Evolutionary conservation across 208 protist species (phyloP), one percentile per base, ranked within the genome.

Genomic region (Chromosphaera perkinsii): DNA sequence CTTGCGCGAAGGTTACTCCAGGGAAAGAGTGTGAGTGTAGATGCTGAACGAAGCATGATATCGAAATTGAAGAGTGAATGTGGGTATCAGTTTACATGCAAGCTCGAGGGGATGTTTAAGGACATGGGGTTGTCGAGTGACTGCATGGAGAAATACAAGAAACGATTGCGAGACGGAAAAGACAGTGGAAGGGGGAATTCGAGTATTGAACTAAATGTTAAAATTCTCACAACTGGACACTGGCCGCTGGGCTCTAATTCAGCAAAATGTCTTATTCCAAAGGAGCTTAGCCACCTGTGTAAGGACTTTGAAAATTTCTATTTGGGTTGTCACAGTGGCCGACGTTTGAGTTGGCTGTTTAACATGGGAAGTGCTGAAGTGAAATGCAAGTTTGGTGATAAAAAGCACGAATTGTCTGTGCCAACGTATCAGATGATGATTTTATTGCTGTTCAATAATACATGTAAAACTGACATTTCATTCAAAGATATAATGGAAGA

Each of bases 71-170:
- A 37, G 27, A 17, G 32, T 1, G 88, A 93, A 61, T 95, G 90
- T 74, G 95, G 95, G 29, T 73, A 80, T 5, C 73, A 65, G 7
- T 95, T 95, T 58, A 93, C 90, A 0, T 82, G 76, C 20, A 95
- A 95, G 72, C 87, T 96, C 27, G 93, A 97, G 77, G 91, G 90
- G 29, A 97, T 98, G 92, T 90, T 91, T 55, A 88, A 89, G 63
- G 88, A 92, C 63, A 89, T 92, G 81, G 76, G 77, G 51, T 36
- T 90, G 5, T 86, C 78, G 14, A 42, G 51, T 1, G 88, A 92
- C 57, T 71, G 61, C 12, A 86, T 81, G 61, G 58, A 75, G n/a
- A 52, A 51, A 12, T 89, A 84, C 66, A 85, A 85, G 49, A 12
- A 39, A 7, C 26, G 14, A 61, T 14, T 26, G 20, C 10, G 26